A percentile compares a stretch with the other conserved stretches of the same genome.
phyloP scores from a whole-genome alignment of 257 asterid species.

The Nicotiana otophora region DNA sequence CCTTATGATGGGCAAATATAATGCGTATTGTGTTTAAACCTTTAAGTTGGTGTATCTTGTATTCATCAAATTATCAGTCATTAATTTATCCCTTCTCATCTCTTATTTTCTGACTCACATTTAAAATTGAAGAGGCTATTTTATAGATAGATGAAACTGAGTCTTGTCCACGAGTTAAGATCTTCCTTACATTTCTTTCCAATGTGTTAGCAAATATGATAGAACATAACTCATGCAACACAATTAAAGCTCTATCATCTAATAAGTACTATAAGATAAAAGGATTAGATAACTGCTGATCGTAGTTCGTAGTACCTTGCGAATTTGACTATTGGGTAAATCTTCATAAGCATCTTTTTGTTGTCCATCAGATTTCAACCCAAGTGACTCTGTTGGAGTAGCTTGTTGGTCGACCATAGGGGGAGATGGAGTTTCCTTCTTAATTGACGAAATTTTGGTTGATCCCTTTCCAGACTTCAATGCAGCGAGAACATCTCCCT shows the following conservation, averaged over 20 bases:
- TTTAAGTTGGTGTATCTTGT: background rate
- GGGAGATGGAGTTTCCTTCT: conserved; percentile 41
- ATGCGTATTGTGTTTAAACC: background rate
- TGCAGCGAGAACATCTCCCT: conserved; percentile 94
- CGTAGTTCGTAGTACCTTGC: conserved; percentile 53
- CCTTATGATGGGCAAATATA: background rate
- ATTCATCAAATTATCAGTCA: background rate
- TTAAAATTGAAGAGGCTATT: background rate
- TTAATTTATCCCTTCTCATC: background rate
- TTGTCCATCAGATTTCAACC: conserved; percentile 41
- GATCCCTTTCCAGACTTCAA: conserved; percentile 79
- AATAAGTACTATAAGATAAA: background rate
- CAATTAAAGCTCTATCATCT: background rate
- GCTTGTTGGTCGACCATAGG: conserved; percentile 35
- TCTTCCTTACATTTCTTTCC: background rate
- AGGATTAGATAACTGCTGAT: background rate
- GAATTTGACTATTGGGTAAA: conserved; percentile 87
- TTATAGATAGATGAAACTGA: background rate
- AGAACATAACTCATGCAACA: background rate
- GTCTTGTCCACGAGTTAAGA: background rate
- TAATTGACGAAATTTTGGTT: conserved; percentile 31
- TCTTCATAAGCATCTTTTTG: conserved; percentile 64
- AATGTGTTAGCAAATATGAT: background rate
- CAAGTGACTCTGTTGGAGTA: conserved; percentile 33
- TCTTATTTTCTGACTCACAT: background rate